Evolutionary conservation across 805 yeast species (phyloP).

Genomic region (Kuraishia hungarica): DNA sequence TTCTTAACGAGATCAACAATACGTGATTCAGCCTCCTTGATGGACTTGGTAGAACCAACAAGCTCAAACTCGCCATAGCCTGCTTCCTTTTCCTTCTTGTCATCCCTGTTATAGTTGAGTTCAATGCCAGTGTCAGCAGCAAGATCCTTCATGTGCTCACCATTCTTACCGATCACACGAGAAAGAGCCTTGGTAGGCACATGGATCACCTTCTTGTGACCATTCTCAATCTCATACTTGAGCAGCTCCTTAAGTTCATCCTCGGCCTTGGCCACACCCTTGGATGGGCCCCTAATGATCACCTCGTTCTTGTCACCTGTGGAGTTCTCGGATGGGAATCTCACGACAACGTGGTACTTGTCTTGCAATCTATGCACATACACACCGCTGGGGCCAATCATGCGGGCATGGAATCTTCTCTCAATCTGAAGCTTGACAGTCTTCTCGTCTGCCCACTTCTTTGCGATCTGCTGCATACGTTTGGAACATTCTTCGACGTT

Average conservation of each 20-base stretch:
- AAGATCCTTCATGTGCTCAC: conserved; percentile 76
- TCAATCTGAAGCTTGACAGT: conserved; percentile 62
- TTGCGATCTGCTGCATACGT: conserved; percentile 48
- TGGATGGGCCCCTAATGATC: conserved; percentile 79
- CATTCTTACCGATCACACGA: conserved; percentile 82
- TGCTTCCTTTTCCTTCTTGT: conserved; percentile 32
- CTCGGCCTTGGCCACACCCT: conserved; percentile 75
- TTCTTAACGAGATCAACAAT: conserved; percentile 58
- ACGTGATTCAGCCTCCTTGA: conserved; percentile 60
- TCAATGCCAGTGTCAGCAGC: conserved; percentile 62
- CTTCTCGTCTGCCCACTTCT: conserved; percentile 77
- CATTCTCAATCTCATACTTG: conserved; percentile 82
- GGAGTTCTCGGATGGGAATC: conserved; percentile 55
- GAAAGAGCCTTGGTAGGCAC: conserved; percentile 75
- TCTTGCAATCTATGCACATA: conserved; percentile 81
- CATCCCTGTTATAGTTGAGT: conserved; percentile 32
- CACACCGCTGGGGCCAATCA: conserved; percentile 79
- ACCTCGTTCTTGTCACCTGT: conserved; percentile 52
- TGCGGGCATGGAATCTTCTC: conserved; percentile 64
- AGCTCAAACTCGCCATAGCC: conserved; percentile 58
- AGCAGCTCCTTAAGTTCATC: conserved; percentile 78
- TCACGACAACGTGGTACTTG: conserved; percentile 73
- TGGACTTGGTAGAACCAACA: conserved; percentile 69
- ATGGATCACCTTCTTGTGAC: conserved; percentile 50
- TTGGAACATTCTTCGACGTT: conserved; percentile 67